Evolutionary conservation across 2,329 filamentous ascomycete species (phyloP).

Genomic region (Penicillium brasilianum): DNA sequence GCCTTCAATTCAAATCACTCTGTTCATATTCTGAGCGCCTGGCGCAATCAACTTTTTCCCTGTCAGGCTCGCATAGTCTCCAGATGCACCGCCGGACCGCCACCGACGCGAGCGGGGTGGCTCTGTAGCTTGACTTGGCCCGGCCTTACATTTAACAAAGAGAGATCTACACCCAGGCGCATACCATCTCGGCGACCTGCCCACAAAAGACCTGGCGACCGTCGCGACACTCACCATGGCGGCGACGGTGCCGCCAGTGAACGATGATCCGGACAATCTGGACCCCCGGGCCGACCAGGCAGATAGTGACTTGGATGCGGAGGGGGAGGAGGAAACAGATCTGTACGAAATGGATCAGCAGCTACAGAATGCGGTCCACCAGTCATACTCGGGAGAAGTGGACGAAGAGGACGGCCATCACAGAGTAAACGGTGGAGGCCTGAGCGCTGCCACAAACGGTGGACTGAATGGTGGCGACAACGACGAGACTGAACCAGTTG

Average conservation of each 20-base stretch:
- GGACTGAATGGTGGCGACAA: constrained; percentile 47
- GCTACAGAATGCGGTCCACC: constrained; percentile 45
- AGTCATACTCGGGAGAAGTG: constrained; percentile 41
- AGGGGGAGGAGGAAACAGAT: constrained; percentile 52
- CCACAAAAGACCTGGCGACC: constrained; percentile 44
- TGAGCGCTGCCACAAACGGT: constrained; percentile 37
- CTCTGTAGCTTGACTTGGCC: constrained; percentile 37
- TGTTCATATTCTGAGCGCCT: background rate
- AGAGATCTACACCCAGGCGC: constrained; percentile 15
- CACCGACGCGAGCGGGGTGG: constrained; percentile 36
- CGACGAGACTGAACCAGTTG: constrained; percentile 49
- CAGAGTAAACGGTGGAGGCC: constrained; percentile 43
- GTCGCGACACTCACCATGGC: constrained; percentile 47
- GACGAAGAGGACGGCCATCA: constrained; percentile 34
- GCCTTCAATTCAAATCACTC: constrained; percentile 6
- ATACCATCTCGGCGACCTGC: constrained; percentile 8
- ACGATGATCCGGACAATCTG: constrained; percentile 41
- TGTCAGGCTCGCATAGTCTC: constrained; percentile 17
- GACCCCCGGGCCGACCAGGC: constrained; percentile 40
- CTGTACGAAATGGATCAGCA: constrained; percentile 48
- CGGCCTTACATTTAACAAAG: constrained; percentile 25
- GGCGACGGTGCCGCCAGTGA: constrained; percentile 47
- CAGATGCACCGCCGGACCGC: constrained; percentile 32
- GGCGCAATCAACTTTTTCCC: background rate
- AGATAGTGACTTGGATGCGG: constrained; percentile 51